Evolutionary conservation across 2,329 filamentous ascomycete genomes (phyloP).

Genomic region (Diatrype stigma): DNA sequence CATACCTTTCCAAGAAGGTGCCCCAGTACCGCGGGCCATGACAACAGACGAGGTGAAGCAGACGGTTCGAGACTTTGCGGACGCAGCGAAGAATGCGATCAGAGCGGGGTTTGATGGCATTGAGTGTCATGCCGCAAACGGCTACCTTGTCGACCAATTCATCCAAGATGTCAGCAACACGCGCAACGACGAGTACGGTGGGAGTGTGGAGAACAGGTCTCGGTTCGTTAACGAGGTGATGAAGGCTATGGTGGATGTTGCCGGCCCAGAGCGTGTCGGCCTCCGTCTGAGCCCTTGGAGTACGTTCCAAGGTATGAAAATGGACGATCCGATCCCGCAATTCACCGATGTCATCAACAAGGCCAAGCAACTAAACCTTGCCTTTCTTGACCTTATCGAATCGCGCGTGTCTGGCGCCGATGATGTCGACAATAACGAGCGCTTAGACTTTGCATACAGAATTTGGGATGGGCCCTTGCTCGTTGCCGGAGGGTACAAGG

Average conservation of each 20-base stretch:
- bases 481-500: slow-evolving; percentile 30
- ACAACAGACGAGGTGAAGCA: slow-evolving; percentile 60
- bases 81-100: slow-evolving; percentile 50
- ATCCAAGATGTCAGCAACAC: slow-evolving; percentile 26
- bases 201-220: slow-evolving; percentile 31
- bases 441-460: slow-evolving; percentile 29
- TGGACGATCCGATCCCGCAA: slow-evolving; percentile 59
- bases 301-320: slow-evolving; percentile 59
- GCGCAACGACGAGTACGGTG: slow-evolving; percentile 19
- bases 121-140: slow-evolving; percentile 49
- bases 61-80: slow-evolving; percentile 57
- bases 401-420: slow-evolving; percentile 43
- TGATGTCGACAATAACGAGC: slow-evolving; percentile 33
- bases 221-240: slow-evolving; percentile 49
- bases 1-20: slow-evolving; percentile 22
- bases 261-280: slow-evolving; percentile 49
- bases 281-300: slow-evolving; percentile 60
- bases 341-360: slow-evolving; percentile 54
- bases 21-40: slow-evolving; percentile 52
- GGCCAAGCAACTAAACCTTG: slow-evolving; percentile 48
- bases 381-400: slow-evolving; percentile 61
- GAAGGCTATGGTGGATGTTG: slow-evolving; percentile 30
- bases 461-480: slow-evolving; percentile 31
- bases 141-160: slow-evolving; percentile 57
- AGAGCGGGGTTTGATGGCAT: slow-evolving; percentile 57